Evolutionary conservation across 352 stramenopile species (phyloP), one percentile per base, ranked within the genome.

Genomic region (Globisporangium nagaii): DNA sequence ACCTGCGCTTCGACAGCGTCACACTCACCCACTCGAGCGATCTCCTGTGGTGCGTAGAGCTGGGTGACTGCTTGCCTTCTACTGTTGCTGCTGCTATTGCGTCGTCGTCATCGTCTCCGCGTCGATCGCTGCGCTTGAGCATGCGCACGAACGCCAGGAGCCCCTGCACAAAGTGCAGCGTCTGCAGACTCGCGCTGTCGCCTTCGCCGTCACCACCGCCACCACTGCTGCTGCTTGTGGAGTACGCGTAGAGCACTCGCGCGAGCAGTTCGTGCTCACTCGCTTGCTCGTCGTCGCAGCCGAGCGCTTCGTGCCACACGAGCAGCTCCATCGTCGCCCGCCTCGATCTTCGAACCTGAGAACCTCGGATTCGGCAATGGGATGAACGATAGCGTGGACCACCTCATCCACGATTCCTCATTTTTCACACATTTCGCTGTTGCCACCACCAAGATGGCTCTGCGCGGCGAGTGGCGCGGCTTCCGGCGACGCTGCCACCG

Each of bases 221-320:
- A 11, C 41, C 55, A 2, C 57, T 41, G 25, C 15, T 24, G 12
- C 17, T n/a, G 34, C 19, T 15, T 4, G 22, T 20, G 1, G 34
- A 47, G 28, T 65, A 51, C 20, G 62, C 50, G 45, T 84, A 88
- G 36, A 88, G 53, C 6, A 88, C 60, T 2, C 75, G 67, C 45
- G 67, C 66, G 17, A 62, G 59, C 24, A 80, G 53, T 53, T 88
- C 78, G n/a, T 78, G 53, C 2, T 85, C 65, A 15, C 56, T 66
- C 15, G 78, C 78, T 56, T 84, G 75, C 62, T 88, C 78, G 32
- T 88, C 78, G 65, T 88, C 75, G 15, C 63, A 80, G 32, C 78
- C 78, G 15, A 88, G 67, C 56, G 63, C 67, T 34, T 81, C 75
- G 53, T 85, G 74, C 74, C 74, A 88, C 24, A 88, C 44, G 15